Conservation (phyloP, 225 moss, liverwort and hornwort genomes). For the Anthoceros angustus region DNA sequence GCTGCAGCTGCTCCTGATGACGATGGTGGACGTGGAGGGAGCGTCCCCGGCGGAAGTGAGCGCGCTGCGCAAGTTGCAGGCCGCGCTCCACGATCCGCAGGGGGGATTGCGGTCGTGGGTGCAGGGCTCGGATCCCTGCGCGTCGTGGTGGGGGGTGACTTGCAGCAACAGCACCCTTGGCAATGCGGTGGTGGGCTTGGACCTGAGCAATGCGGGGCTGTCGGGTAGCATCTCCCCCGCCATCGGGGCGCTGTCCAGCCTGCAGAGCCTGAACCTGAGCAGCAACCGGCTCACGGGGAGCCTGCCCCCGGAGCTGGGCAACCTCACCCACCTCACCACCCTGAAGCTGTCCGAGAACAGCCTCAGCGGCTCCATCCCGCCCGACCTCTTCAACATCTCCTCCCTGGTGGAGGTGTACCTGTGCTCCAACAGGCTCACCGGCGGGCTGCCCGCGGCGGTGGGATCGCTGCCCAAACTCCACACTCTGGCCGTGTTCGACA, state of each 20-base stretch:
- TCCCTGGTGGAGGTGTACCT: not conserved
- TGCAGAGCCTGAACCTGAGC: not conserved
- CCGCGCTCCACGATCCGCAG: not conserved
- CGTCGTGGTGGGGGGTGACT: no score
- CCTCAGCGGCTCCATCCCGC: constrained; percentile 1
- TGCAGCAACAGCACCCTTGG: not conserved
- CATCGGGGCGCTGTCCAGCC: not conserved
- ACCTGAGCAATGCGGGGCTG: not conserved
- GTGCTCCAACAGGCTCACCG: not conserved
- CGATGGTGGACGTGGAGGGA: not conserved
- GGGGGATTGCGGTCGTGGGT: not conserved
- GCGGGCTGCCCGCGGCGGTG: constrained; percentile 2
- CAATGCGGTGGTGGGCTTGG: not conserved
- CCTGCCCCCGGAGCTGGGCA: constrained; percentile 15
- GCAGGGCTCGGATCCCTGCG: no score
- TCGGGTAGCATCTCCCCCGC: not conserved
- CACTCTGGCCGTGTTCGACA: constrained; percentile 7
- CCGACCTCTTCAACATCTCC: not conserved
- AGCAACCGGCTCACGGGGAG: not conserved
- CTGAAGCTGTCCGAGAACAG: not conserved
- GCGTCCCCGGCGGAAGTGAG: not conserved
- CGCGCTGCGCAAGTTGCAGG: not conserved
- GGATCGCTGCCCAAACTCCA: constrained; percentile 12
- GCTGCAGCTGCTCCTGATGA: no score
- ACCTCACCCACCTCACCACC: not conserved